Conservation (phyloP, 1,284 basidiomycete species). For the Omphalotus olearius region DNA sequence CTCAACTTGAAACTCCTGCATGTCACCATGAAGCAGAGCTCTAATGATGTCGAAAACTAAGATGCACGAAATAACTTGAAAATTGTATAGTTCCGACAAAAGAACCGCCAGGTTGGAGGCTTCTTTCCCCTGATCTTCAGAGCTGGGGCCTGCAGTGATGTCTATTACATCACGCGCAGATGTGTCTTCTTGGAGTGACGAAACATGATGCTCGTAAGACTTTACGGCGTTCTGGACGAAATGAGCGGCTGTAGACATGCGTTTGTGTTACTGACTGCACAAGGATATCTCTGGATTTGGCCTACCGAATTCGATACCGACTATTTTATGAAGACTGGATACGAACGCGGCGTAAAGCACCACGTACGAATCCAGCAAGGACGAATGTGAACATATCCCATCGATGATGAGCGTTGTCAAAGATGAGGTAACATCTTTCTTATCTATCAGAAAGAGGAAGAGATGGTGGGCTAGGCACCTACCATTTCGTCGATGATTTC, state of each 20-base stretch:
- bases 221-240: constrained; percentile 70
- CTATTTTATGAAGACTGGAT: constrained; percentile 77
- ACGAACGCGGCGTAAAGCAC: constrained; percentile 89
- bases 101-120: constrained; percentile 86
- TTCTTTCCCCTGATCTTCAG: constrained; percentile 65
- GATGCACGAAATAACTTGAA: constrained; percentile 86
- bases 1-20: constrained; percentile 84
- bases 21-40: constrained; percentile 60
- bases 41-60: constrained; percentile 91
- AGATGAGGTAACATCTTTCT: constrained; percentile 75
- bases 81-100: constrained; percentile 92
- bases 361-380: constrained; percentile 88
- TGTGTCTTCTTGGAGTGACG: constrained; percentile 17
- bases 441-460: constrained; percentile 9
- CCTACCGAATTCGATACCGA: constrained; percentile 89
- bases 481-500: constrained; percentile 81
- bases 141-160: constrained; percentile 14
- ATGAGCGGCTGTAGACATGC: constrained; percentile 57
- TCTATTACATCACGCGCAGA: constrained; percentile 15
- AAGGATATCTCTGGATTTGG: constrained; percentile 1
- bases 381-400: constrained; percentile 80
- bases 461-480: constrained; percentile 16
- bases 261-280: background rate
- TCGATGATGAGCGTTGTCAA: constrained; percentile 79
- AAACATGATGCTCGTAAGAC: constrained; percentile 61